Percentiles rank a stretch among this genome's conserved stretches.
These are phyloP conservation scores for Trifolium repens DNA, from an alignment of 306 rosid species.

Conservation along the genomic window DNA sequence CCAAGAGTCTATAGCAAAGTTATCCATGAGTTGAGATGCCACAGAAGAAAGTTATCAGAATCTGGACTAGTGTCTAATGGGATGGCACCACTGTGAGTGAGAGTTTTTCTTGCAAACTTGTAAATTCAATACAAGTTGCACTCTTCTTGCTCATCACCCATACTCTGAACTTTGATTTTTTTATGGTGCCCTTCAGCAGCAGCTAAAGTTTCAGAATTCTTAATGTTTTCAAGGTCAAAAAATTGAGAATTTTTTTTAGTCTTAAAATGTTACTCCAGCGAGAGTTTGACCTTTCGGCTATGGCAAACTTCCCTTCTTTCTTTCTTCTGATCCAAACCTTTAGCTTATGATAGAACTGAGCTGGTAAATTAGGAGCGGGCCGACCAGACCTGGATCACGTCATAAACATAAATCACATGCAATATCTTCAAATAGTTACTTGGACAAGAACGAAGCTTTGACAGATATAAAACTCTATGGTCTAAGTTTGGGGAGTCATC, in stretches of 20 bases:
- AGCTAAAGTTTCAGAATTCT: constrained; percentile 37
- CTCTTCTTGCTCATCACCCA: constrained; percentile 35
- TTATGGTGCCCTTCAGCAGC: constrained; percentile 40
- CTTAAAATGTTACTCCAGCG: constrained; percentile 55
- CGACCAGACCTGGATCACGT: constrained; percentile 41
- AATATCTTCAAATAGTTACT: constrained; percentile 26
- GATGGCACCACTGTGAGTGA: constrained; percentile 53
- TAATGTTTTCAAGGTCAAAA: constrained; percentile 29
- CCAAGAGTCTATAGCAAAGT: too few species aligned
- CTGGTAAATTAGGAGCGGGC: constrained; percentile 29
- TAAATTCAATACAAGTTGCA: constrained; percentile 67
- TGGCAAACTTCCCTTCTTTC: constrained; percentile 45
- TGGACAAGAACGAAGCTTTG: constrained; percentile 23
- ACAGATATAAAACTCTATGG: neutral
- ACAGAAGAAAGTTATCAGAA: neutral
- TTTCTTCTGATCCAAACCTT: constrained; percentile 46
- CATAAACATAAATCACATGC: constrained; percentile 35
- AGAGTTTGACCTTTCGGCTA: constrained; percentile 56
- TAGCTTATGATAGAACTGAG: constrained; percentile 39
- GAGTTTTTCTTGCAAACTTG: constrained; percentile 79
- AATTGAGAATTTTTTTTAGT: constrained; percentile 45
- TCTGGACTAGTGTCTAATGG: constrained; percentile 55
- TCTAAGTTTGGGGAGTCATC: constrained; percentile 12
- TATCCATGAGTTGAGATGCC: too few species aligned
- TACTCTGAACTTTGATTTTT: constrained; percentile 32